These are phyloP conservation scores for Linnemannia hyalina DNA, from an alignment of 192 early-diverging fungal species.

Conservation along the genomic window DNA sequence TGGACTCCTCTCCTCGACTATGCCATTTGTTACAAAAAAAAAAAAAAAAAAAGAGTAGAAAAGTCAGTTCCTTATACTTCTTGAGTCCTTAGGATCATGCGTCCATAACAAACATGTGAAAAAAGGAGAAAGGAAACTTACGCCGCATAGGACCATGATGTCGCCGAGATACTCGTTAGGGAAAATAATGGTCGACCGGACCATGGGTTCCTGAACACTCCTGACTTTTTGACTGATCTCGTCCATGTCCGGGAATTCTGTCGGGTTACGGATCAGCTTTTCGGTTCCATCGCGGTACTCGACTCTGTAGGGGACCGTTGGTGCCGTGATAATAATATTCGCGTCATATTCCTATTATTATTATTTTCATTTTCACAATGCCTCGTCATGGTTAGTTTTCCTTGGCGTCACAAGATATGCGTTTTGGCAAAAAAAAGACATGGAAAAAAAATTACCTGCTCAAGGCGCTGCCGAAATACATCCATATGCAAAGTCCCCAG, in stretches of 20 bases:
- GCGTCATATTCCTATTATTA: conserved; percentile 89
- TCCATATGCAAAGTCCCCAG: conserved; percentile 98
- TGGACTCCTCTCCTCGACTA: conserved; percentile 86
- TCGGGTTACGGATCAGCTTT: conserved; percentile 82
- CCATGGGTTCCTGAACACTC: conserved; percentile 91
- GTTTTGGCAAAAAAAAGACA: no score
- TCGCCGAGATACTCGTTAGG: conserved; percentile 84
- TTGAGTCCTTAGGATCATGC: background rate
- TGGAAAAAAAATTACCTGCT: conserved; percentile 64
- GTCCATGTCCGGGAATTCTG: conserved; percentile 89
- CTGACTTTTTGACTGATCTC: conserved; percentile 73
- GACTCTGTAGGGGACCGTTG: conserved; percentile 91
- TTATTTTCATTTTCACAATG: background rate
- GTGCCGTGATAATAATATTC: conserved; percentile 90
- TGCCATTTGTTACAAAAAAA: background rate
- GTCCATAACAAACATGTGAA: background rate
- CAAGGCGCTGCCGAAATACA: conserved; percentile 94
- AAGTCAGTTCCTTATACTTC: background rate
- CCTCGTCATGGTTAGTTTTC: background rate
- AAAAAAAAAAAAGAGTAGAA: background rate
- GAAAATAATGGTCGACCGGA: conserved; percentile 91
- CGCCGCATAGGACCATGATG: conserved; percentile 83
- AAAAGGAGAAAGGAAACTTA: conserved; percentile 25
- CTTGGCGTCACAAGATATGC: background rate
- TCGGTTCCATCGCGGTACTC: conserved; percentile 59